Evolutionary conservation across 2,329 filamentous ascomycete genomes (phyloP).

Genomic region (Stachybotrys chartarum): DNA sequence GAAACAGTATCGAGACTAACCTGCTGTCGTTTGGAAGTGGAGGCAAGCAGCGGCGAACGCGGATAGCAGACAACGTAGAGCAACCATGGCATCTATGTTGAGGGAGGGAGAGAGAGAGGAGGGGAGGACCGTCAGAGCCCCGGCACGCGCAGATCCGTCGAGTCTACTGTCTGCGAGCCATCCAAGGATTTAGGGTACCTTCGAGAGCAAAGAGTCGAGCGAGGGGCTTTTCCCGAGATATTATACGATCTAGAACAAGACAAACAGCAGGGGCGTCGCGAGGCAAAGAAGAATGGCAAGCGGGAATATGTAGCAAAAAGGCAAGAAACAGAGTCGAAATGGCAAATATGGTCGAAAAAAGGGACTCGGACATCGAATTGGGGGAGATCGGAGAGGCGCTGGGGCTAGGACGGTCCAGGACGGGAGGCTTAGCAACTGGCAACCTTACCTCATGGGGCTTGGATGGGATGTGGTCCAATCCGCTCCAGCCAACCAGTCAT

Average conservation of each 20-base stretch:
- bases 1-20: constrained; percentile 12
- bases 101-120: background rate
- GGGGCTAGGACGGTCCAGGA: too few relatives aligned
- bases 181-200: background rate
- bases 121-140: background rate
- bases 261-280: background rate
- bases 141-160: background rate
- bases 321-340: too few relatives aligned
- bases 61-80: constrained; percentile 20
- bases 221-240: background rate
- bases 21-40: constrained; percentile 21
- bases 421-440: too few relatives aligned
- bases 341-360: too few relatives aligned
- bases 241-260: background rate
- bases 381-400: too few relatives aligned
- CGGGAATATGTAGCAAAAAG: too few relatives aligned
- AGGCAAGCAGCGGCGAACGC: constrained; percentile 22
- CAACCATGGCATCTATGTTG: constrained; percentile 20
- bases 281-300: background rate
- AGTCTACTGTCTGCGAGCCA: background rate
- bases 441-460: too few relatives aligned
- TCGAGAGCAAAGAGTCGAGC: background rate
- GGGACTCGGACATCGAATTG: too few relatives aligned
- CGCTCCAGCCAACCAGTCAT: too few relatives aligned
- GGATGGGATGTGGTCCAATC: too few relatives aligned